Conservation (phyloP, 2,329 filamentous ascomycete species). For the Aspergillus luchuensis region DNA sequence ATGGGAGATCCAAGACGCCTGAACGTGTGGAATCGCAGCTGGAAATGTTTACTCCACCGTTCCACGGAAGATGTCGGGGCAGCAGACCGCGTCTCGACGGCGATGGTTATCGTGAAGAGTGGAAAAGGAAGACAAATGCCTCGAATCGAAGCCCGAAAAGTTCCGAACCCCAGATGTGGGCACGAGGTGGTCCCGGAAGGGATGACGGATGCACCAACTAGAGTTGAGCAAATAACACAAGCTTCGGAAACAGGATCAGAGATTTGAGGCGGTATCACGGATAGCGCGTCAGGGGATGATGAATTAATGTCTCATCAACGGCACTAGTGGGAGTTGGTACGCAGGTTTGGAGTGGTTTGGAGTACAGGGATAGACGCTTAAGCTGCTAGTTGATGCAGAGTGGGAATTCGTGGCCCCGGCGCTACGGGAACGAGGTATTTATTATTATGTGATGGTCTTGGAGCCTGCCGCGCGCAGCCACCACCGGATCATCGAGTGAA, state of each 20-base stretch:
- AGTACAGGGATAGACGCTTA: neutral
- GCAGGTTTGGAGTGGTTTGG: slow-evolving; percentile 5
- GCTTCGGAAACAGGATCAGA: slow-evolving; percentile 16
- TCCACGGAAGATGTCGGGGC: slow-evolving; percentile 44
- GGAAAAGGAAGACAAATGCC: slow-evolving; percentile 24
- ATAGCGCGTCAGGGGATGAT: slow-evolving; percentile 13
- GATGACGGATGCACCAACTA: slow-evolving; percentile 25
- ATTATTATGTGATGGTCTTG: neutral
- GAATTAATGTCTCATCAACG: slow-evolving; percentile 23
- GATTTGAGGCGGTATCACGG: slow-evolving; percentile 14
- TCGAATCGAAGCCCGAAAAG: slow-evolving; percentile 32
- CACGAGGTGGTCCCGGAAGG: slow-evolving; percentile 30
- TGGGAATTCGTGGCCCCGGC: neutral
- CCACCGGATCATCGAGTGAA: neutral
- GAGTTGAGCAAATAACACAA: slow-evolving; percentile 16
- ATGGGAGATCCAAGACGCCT: slow-evolving; percentile 18
- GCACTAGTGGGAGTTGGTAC: neutral
- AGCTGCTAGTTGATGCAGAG: neutral
- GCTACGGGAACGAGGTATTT: slow-evolving; percentile 9
- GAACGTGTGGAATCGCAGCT: slow-evolving; percentile 19
- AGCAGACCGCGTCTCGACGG: slow-evolving; percentile 25
- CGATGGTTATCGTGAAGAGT: slow-evolving; percentile 20
- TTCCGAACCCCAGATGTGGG: slow-evolving; percentile 35
- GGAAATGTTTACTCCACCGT: slow-evolving; percentile 42
- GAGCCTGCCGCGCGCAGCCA: neutral